Evolutionary conservation across 2,329 filamentous ascomycete genomes (phyloP), one percentile per base, ranked within the genome.

Genomic region (Chaetothyriales sp.): DNA sequence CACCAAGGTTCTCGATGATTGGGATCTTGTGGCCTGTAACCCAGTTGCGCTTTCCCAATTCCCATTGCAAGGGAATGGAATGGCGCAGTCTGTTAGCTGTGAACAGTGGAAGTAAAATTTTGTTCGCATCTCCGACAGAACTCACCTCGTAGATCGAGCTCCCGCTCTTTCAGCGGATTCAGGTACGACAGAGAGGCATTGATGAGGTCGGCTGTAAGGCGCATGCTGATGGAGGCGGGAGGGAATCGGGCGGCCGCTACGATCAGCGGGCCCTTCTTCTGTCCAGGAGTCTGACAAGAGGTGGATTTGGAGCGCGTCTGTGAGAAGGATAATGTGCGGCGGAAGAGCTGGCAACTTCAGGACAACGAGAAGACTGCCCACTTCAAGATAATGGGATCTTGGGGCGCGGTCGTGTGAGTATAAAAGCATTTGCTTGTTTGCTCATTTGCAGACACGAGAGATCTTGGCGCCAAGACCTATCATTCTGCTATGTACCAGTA

Each of bases 141-240:
- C 88, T 81, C 85, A 96, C 92, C 92, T 95, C 92, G 83, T 64
- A 98, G 86, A 76, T 96, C 89, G 69, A 98, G 81, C 79, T 98
- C 92, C 70, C 92, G 87, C 78, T 98, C 92, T 74, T 92, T 94
- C 70, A 98, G 79, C 68, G 90, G 89, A 73, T 96, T 98, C 72
- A 96, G 84, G 77, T 95, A 98, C 68, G 90, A 95, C 61, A 95
- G 84, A 66, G 92, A 95, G 70, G 80, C 82, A 70, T 87, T 80
- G 73, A 98, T 93, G 64, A 96, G 81, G 70, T 96, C 92, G 61
- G 86, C 83, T 57, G 90, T 95, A 73, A 98, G 81, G 77, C 90
- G 83, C 92, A 98, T 96, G 46, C 57, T 57, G 49, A 45, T 19
- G 18, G 46, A 20, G 25, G 18, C 5, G 26, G 26, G 2, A 15